A percentile compares a stretch with the other conserved stretches of the same genome.
These are phyloP conservation scores for Dianthus caryophyllus DNA, from an alignment of 148 eudicot genomes.

Conservation along the genomic window DNA sequence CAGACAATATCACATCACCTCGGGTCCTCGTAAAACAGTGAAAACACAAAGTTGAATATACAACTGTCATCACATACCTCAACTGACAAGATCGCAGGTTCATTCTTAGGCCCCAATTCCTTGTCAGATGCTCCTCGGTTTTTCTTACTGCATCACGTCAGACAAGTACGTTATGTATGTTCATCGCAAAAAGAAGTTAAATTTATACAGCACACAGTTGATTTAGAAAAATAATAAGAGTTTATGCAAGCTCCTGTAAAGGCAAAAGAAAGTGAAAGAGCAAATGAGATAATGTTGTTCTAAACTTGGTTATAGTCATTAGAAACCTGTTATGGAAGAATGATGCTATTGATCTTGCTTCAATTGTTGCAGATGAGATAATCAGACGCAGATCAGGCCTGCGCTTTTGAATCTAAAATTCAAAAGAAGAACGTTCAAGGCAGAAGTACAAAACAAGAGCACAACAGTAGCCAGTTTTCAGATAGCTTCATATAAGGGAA, in stretches of 20 bases:
- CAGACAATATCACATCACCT: slow-evolving; percentile 11
- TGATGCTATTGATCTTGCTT: slow-evolving; percentile 89
- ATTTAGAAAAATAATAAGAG: neutral
- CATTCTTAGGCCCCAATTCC: slow-evolving; percentile 46
- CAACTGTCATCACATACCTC: slow-evolving; percentile 51
- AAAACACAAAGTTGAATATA: neutral
- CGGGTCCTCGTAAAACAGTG: neutral
- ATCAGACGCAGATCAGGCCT: slow-evolving; percentile 85
- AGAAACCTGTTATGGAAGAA: slow-evolving; percentile 66
- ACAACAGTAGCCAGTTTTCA: neutral
- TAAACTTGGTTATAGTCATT: neutral
- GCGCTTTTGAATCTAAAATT: slow-evolving; percentile 76
- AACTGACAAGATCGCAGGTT: slow-evolving; percentile 92
- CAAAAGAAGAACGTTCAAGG: slow-evolving; percentile 9
- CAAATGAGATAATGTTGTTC: neutral
- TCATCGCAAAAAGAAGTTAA: neutral
- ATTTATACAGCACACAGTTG: neutral
- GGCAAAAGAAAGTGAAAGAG: neutral
- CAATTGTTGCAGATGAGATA: slow-evolving; percentile 96
- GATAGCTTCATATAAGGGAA: neutral
- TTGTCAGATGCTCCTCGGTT: slow-evolving; percentile 42
- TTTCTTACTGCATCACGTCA: slow-evolving; percentile 37
- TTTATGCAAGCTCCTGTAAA: neutral
- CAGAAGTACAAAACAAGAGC: slow-evolving; percentile 1
- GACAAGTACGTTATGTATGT: neutral